These are phyloP conservation scores for Acmispon strigosus DNA, from an alignment of 306 rosid genomes.

Conservation along the genomic window DNA sequence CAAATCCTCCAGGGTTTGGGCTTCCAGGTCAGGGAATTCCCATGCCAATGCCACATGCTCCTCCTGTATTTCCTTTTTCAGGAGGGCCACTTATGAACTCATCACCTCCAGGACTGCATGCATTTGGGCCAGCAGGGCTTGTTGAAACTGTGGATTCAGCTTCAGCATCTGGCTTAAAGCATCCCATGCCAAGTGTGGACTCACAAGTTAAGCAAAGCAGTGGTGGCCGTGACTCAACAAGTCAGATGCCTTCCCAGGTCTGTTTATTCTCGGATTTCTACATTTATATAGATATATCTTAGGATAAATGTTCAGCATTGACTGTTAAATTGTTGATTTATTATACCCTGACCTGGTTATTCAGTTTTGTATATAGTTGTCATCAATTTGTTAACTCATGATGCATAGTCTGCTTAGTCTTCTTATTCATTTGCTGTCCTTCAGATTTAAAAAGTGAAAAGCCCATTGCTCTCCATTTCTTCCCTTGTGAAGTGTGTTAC, in stretches of 20 bases:
- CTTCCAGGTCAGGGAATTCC: conserved; percentile 72
- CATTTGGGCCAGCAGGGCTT: conserved; percentile 42
- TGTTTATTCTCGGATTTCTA: conserved; percentile 9
- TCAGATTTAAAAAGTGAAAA: background rate
- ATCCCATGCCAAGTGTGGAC: conserved; percentile 36
- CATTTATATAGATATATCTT: background rate
- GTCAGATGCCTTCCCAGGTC: conserved; percentile 55
- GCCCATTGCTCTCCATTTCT: background rate
- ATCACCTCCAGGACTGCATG: conserved; percentile 30
- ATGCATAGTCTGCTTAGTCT: background rate
- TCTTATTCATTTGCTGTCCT: background rate
- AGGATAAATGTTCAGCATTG: background rate
- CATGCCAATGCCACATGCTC: conserved; percentile 46
- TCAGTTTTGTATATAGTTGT: background rate
- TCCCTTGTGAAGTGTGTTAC: background rate
- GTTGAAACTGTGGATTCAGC: conserved; percentile 42
- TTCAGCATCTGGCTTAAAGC: conserved; percentile 51
- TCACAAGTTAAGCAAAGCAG: conserved; percentile 35
- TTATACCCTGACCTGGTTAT: background rate
- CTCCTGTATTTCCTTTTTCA: conserved; percentile 38
- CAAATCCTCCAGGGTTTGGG: conserved; percentile 61
- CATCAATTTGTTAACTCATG: background rate
- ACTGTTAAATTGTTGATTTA: background rate
- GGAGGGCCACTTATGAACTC: conserved; percentile 62
- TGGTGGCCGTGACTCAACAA: conserved; percentile 37